Evolutionary conservation across 176 grass and related monocot genomes (phyloP).

Genomic region (Pharus latifolius): DNA sequence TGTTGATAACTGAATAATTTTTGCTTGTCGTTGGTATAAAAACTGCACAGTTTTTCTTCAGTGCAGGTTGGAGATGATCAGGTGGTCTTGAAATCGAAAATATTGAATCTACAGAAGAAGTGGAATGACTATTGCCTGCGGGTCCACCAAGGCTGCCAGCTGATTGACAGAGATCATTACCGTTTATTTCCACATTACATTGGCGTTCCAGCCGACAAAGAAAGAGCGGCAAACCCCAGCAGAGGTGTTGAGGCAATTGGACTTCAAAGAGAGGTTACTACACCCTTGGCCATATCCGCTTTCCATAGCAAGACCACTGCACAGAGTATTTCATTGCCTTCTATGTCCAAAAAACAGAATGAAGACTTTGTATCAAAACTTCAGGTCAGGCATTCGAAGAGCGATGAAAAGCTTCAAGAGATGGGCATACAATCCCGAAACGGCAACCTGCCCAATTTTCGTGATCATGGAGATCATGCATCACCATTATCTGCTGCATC

Average conservation of each 20-base stretch:
- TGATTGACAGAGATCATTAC: slow-evolving; percentile 23
- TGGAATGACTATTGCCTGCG: slow-evolving; percentile 63
- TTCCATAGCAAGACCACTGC: slow-evolving; percentile 1
- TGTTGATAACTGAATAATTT: slow-evolving; percentile 4
- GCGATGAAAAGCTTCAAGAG: slow-evolving; percentile 41
- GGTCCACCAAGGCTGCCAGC: slow-evolving; percentile 33
- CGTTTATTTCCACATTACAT: slow-evolving; percentile 22
- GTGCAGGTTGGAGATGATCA: slow-evolving; percentile 78
- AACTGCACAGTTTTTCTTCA: slow-evolving; percentile 56
- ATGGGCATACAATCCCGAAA: slow-evolving; percentile 8
- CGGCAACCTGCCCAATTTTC: slow-evolving; percentile 1
- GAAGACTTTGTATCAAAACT: slow-evolving; percentile 55
- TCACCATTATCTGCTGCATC: slow-evolving; percentile 46
- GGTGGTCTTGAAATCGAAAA: slow-evolving; percentile 54
- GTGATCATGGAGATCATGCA: slow-evolving; percentile 8
- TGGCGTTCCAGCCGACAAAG: slow-evolving; percentile 18
- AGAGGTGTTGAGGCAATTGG: slow-evolving; percentile 8
- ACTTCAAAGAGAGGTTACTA: slow-evolving; percentile 11
- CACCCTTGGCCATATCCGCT: slow-evolving; percentile 24
- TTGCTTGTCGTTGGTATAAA: slow-evolving; percentile 38
- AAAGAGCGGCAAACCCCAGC: slow-evolving; percentile 23
- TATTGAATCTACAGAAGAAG: slow-evolving; percentile 63
- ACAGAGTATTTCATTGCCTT: slow-evolving; percentile 49
- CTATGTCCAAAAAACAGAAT: slow-evolving; percentile 33
- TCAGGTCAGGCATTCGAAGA: slow-evolving; percentile 42